phyloP scores from a whole-genome alignment of 1,284 basidiomycete genomes.

The Sporisorium scitamineum region DNA sequence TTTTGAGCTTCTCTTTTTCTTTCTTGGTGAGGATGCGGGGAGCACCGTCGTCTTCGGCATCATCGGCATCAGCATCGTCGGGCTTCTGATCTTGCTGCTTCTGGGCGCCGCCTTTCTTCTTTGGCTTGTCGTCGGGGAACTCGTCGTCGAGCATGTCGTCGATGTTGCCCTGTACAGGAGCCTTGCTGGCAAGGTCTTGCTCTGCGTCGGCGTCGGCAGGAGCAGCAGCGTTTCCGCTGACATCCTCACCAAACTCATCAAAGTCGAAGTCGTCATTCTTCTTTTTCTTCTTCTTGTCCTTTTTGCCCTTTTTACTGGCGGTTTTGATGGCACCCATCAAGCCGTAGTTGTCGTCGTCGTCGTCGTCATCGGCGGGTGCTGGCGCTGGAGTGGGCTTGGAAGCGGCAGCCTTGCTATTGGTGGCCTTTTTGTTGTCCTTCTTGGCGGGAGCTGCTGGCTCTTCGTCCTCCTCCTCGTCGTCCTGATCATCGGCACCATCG shows the following conservation, averaged over 20 bases:
- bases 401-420: slow-evolving; percentile 26
- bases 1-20: slow-evolving; percentile 68
- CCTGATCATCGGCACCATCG: slow-evolving; percentile 30
- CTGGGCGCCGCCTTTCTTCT: slow-evolving; percentile 38
- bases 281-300: slow-evolving; percentile 60
- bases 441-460: slow-evolving; percentile 27
- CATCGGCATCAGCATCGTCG: slow-evolving; percentile 22
- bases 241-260: slow-evolving; percentile 62
- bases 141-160: slow-evolving; percentile 52
- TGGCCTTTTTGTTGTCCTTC: slow-evolving; percentile 35
- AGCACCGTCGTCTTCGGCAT: slow-evolving; percentile 42
- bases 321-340: slow-evolving; percentile 57
- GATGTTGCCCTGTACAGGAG: slow-evolving; percentile 40
- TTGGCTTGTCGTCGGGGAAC: slow-evolving; percentile 49
- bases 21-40: slow-evolving; percentile 65
- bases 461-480: slow-evolving; percentile 30
- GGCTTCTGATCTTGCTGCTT: slow-evolving; percentile 28
- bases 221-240: slow-evolving; percentile 49
- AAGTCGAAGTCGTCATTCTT: slow-evolving; percentile 65
- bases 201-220: slow-evolving; percentile 21
- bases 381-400: slow-evolving; percentile 25
- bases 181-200: slow-evolving; percentile 45
- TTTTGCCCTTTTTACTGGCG: slow-evolving; percentile 59
- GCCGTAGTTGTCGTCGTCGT: slow-evolving; percentile 58
- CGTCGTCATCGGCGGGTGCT: slow-evolving; percentile 35